phyloP scores from a whole-genome alignment of 1,139 yeast species.

The Nakaseomyces glabratus region DNA sequence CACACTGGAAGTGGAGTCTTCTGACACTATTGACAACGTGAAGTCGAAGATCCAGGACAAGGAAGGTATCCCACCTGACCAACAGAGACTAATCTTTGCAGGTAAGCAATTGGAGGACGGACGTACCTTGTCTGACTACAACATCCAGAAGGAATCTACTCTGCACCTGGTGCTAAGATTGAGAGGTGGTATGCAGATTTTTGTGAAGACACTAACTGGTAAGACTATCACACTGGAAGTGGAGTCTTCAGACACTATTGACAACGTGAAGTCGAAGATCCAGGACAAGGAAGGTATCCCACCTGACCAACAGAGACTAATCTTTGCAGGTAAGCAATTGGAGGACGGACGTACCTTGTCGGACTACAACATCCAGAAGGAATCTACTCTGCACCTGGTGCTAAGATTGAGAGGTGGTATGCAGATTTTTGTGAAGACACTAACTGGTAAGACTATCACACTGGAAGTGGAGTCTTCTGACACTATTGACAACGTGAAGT shows the following conservation, averaged over 20 bases:
- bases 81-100: constrained; percentile 95
- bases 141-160: constrained; percentile 85
- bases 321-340: constrained; percentile 93
- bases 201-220: constrained; percentile 54
- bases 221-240: constrained; percentile 62
- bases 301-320: constrained; percentile 96
- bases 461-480: constrained; percentile 64
- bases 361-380: constrained; percentile 87
- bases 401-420: constrained; percentile 84
- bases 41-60: constrained; percentile 97
- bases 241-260: constrained; percentile 64
- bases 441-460: constrained; percentile 55
- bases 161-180: constrained; percentile 77
- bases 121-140: constrained; percentile 79
- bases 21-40: constrained; percentile 71
- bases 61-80: constrained; percentile 98
- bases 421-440: constrained; percentile 53
- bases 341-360: constrained; percentile 84
- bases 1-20: constrained; percentile 59
- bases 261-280: constrained; percentile 89
- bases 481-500: constrained; percentile 76
- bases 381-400: constrained; percentile 77
- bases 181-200: constrained; percentile 65
- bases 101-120: constrained; percentile 92
- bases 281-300: constrained; percentile 99